Evolutionary conservation across 306 rosid genomes (phyloP).

Genomic region (Hippophae rhamnoides): DNA sequence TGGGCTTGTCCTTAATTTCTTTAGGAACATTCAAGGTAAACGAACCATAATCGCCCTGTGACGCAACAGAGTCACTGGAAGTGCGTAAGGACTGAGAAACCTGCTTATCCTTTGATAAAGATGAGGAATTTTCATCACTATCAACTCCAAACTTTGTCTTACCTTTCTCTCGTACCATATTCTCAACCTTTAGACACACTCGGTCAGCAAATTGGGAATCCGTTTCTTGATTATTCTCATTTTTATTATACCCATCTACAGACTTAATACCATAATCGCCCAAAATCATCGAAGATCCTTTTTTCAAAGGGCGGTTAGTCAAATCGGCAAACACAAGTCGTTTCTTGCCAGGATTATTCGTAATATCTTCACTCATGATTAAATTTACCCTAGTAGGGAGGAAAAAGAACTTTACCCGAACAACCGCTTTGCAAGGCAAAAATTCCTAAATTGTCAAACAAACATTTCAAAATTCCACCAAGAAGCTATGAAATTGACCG

Average conservation of each 20-base stretch:
- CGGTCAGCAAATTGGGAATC: slow-evolving; percentile 26
- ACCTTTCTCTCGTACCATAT: slow-evolving; percentile 22
- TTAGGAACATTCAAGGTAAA: slow-evolving; percentile 6
- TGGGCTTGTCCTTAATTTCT: slow-evolving; percentile 5
- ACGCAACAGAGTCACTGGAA: slow-evolving; percentile 17
- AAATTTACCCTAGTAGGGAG: slow-evolving; percentile 2
- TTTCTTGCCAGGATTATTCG: slow-evolving; percentile 24
- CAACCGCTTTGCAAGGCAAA: neutral
- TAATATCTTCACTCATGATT: slow-evolving; percentile 37
- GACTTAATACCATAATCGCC: slow-evolving; percentile 25
- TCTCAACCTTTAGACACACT: slow-evolving; percentile 22
- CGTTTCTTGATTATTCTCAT: slow-evolving; percentile 11
- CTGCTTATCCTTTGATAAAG: slow-evolving; percentile 18
- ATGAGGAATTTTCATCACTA: slow-evolving; percentile 4
- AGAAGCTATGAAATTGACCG: no score
- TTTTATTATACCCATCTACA: slow-evolving; percentile 11
- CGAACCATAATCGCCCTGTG: slow-evolving; percentile 11
- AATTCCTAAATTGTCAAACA: no score
- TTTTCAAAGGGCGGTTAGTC: slow-evolving; percentile 47
- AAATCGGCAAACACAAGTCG: slow-evolving; percentile 46
- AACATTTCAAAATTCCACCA: no score
- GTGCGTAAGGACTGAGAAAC: slow-evolving; percentile 17
- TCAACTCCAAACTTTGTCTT: slow-evolving; percentile 7
- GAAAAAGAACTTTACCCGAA: neutral
- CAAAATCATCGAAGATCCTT: slow-evolving; percentile 37